Conservation (phyloP, 441 rosid species). For the Corymbia citriodora region DNA sequence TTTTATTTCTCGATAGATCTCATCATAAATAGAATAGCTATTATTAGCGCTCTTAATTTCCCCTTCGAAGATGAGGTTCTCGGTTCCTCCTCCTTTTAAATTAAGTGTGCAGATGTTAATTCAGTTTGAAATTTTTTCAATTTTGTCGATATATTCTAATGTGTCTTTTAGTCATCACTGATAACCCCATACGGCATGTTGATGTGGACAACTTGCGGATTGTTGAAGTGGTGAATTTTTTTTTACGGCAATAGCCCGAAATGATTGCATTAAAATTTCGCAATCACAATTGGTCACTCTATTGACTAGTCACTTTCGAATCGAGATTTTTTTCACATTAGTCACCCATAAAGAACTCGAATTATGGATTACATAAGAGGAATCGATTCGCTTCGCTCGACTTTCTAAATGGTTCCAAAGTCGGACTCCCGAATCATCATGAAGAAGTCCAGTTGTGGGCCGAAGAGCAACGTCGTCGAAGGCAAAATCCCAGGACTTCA, state of each 20-base stretch:
- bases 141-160: background rate
- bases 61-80: too few species aligned
- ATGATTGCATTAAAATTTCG: background rate
- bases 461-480: background rate
- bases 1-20: too few species aligned
- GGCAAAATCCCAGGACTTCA: background rate
- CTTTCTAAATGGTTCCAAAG: background rate
- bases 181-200: background rate
- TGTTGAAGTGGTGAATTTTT: fast-evolving
- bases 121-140: fast-evolving
- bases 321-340: background rate
- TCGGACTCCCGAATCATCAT: background rate
- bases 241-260: background rate
- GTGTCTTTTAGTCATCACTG: fast-evolving
- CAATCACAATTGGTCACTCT: background rate
- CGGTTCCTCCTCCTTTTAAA: too few species aligned
- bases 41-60: too few species aligned
- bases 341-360: background rate
- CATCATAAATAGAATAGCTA: too few species aligned
- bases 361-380: background rate
- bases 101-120: too few species aligned
- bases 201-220: too few species aligned
- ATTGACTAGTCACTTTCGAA: background rate
- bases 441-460: background rate
- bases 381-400: background rate